phyloP scores from a whole-genome alignment of 2,329 filamentous ascomycete species.

The Colletotrichum lindemuthianum region DNA sequence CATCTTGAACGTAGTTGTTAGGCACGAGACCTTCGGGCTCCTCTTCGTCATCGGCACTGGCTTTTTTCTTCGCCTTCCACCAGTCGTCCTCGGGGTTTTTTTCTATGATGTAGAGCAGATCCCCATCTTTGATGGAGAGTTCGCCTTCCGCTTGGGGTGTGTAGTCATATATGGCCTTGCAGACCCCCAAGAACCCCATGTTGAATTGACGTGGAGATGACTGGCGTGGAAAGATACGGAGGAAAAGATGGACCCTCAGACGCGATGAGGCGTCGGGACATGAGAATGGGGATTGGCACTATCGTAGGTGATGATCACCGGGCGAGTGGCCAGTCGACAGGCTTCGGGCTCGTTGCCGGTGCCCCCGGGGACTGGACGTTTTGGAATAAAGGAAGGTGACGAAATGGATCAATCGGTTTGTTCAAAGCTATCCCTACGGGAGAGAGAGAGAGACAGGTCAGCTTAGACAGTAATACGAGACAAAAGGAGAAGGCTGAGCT shows the following conservation, averaged over 20 bases:
- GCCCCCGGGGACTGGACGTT: slow-evolving; percentile 10
- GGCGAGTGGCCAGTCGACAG: too few species aligned
- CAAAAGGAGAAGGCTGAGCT: too few species aligned
- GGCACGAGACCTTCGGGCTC: slow-evolving; percentile 92
- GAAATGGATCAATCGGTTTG: too few species aligned
- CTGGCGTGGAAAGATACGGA: not conserved
- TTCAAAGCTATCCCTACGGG: too few species aligned
- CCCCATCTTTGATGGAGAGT: slow-evolving; percentile 84
- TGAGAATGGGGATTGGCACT: not conserved
- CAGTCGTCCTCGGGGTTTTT: slow-evolving; percentile 83
- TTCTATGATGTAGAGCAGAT: slow-evolving; percentile 88
- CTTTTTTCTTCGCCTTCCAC: slow-evolving; percentile 97
- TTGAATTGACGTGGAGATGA: slow-evolving; percentile 5
- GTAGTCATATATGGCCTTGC: slow-evolving; percentile 93
- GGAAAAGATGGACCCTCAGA: not conserved
- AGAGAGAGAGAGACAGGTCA: too few species aligned
- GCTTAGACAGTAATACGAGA: too few species aligned
- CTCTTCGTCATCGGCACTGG: slow-evolving; percentile 83
- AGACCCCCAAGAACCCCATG: slow-evolving; percentile 95
- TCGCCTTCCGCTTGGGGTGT: slow-evolving; percentile 86
- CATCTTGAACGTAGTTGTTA: slow-evolving; percentile 95
- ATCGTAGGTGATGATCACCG: not conserved
- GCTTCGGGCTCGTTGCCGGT: slow-evolving; percentile 22
- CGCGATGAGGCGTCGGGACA: slow-evolving; percentile 5
- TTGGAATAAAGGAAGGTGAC: not conserved